Conservation (phyloP, 2,329 filamentous ascomycete species). For the Sclerotinia trifoliorum region DNA sequence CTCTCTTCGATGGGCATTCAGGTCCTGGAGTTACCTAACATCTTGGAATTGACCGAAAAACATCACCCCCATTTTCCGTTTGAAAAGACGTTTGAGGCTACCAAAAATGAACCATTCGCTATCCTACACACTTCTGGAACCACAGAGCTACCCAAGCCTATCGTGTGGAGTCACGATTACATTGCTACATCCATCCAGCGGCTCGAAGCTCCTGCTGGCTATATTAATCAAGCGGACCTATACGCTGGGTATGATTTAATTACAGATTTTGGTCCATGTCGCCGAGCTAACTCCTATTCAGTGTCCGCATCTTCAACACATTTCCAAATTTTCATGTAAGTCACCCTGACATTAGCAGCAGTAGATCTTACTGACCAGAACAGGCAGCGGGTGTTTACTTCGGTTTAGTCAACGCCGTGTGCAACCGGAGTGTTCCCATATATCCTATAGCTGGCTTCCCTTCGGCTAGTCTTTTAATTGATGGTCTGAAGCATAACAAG, state of each 20-base stretch:
- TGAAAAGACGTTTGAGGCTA: no score
- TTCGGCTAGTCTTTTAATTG: slow-evolving; percentile 7
- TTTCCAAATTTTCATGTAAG: slow-evolving; percentile 19
- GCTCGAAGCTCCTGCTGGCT: neutral
- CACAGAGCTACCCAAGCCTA: slow-evolving; percentile 14
- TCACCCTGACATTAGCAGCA: no score
- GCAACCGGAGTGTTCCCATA: neutral
- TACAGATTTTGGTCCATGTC: no score
- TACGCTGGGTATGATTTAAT: neutral
- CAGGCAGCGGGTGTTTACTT: slow-evolving; percentile 15
- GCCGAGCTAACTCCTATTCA: neutral
- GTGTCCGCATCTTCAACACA: slow-evolving; percentile 13
- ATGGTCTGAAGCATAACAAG: slow-evolving; percentile 16
- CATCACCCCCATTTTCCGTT: no score
- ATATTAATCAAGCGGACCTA: slow-evolving; percentile 6
- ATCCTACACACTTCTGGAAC: slow-evolving; percentile 11
- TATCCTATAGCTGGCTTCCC: slow-evolving; percentile 12
- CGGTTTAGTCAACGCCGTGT: neutral
- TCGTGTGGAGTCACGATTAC: slow-evolving; percentile 11
- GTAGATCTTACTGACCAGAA: neutral
- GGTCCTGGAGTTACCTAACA: no score
- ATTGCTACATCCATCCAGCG: neutral
- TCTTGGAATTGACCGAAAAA: no score
- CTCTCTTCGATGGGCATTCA: no score
- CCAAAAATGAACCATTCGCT: no score